These are phyloP conservation scores for Symbiodinium pilosum DNA, from an alignment of 73 alveolate genomes.

Conservation along the genomic window DNA sequence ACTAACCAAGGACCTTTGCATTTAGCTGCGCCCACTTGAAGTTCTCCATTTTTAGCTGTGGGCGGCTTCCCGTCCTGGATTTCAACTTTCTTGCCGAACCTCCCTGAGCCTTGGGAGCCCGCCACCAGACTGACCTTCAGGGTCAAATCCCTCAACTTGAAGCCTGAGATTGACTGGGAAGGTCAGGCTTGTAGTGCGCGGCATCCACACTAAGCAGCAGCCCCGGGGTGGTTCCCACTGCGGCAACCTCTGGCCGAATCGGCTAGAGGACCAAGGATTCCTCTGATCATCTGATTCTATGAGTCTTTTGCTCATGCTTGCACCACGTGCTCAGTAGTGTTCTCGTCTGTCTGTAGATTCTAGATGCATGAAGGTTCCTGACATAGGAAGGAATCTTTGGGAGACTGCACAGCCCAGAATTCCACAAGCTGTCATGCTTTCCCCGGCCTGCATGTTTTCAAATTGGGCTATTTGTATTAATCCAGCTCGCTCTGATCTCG, in stretches of 20 bases:
- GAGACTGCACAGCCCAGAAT: conserved; percentile 4
- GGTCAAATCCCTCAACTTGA: neutral
- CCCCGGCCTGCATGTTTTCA: neutral
- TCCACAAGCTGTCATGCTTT: neutral
- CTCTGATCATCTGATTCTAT: too few species aligned
- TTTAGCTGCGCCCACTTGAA: neutral
- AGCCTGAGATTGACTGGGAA: neutral
- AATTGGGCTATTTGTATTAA: neutral
- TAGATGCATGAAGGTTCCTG: too few species aligned
- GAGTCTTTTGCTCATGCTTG: too few species aligned
- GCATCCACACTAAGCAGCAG: conserved; percentile 1
- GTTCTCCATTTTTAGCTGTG: neutral
- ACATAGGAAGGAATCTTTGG: neutral
- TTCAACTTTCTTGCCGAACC: neutral
- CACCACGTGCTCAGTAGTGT: too few species aligned
- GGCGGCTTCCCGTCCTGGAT: neutral
- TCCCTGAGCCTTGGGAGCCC: conserved; percentile 17
- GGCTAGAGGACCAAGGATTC: neutral
- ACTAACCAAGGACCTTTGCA: neutral
- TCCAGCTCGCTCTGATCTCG: too few species aligned
- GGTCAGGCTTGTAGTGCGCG: neutral
- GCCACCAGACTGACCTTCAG: neutral
- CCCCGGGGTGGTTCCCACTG: neutral
- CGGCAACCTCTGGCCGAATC: neutral
- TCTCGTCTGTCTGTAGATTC: too few species aligned